A percentile compares a stretch with the other conserved stretches of the same genome.
phyloP scores from a whole-genome alignment of 164 flowering plant genomes.

The grape (Vitis vinifera) region DNA sequence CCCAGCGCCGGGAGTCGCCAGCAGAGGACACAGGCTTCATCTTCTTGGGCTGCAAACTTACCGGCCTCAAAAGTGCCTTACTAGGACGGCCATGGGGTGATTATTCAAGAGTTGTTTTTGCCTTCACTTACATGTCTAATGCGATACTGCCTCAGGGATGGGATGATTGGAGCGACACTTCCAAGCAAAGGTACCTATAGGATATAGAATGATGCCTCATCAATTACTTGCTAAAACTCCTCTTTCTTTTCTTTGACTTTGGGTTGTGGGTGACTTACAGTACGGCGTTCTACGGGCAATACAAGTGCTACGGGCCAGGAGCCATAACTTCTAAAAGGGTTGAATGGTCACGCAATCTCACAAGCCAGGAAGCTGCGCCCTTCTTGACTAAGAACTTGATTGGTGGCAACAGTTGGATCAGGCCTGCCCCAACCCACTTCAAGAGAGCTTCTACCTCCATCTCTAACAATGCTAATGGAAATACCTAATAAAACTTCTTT shows the following conservation, averaged over 20 bases:
- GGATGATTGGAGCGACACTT: conserved; percentile 47
- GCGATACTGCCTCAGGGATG: conserved; percentile 47
- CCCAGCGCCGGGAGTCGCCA: conserved; percentile 41
- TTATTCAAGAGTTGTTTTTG: conserved; percentile 48
- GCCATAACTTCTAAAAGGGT: conserved; percentile 38
- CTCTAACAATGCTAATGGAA: background rate
- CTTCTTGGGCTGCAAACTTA: conserved; percentile 50
- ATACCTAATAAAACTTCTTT: background rate
- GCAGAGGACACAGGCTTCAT: conserved; percentile 43
- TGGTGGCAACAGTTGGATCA: conserved; percentile 50
- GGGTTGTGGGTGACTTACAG: conserved; percentile 11
- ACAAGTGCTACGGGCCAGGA: conserved; percentile 52
- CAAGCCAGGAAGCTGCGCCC: conserved; percentile 42
- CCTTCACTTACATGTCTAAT: conserved; percentile 37
- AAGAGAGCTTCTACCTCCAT: conserved; percentile 15
- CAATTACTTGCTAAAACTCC: too few species aligned
- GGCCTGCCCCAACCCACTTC: conserved; percentile 46
- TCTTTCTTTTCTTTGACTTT: too few species aligned
- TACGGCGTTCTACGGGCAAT: conserved; percentile 44
- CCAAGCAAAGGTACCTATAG: conserved; percentile 31
- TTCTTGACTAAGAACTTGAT: conserved; percentile 51
- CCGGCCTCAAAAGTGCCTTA: conserved; percentile 26
- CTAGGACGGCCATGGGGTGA: conserved; percentile 65
- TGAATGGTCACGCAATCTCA: conserved; percentile 40
- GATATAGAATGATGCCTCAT: too few species aligned